A percentile compares a stretch with the other conserved stretches of the same genome.
Evolutionary conservation across 2,329 filamentous ascomycete species (phyloP).

Genomic region (Penicillium decumbens): DNA sequence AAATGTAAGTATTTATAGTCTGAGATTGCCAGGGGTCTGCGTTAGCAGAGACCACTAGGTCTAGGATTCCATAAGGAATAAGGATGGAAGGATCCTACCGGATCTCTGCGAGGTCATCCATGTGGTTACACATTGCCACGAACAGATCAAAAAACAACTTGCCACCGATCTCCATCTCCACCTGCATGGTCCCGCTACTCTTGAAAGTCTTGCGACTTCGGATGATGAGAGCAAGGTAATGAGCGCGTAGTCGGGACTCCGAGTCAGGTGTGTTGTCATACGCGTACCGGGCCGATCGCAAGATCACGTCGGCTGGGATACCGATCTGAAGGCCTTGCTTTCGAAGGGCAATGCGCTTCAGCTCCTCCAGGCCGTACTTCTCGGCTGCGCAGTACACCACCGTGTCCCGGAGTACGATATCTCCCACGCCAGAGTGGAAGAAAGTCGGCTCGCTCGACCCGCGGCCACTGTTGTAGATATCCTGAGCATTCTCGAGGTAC

Average conservation of each 20-base stretch:
- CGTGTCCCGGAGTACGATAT: constrained; percentile 82
- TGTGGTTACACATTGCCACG: constrained; percentile 96
- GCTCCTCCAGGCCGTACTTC: constrained; percentile 82
- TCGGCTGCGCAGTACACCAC: constrained; percentile 92
- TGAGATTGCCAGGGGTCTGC: not conserved
- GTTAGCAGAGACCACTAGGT: not conserved
- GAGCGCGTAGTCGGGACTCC: constrained; percentile 87
- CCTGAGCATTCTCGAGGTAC: constrained; percentile 72
- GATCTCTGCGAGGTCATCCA: constrained; percentile 90
- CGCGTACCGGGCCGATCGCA: constrained; percentile 88
- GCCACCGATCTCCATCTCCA: constrained; percentile 92
- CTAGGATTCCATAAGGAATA: constrained; percentile 10
- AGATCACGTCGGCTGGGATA: constrained; percentile 85
- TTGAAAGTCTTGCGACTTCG: constrained; percentile 96
- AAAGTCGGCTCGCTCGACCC: constrained; percentile 69
- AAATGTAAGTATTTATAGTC: constrained; percentile 17
- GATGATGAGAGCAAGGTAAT: constrained; percentile 96
- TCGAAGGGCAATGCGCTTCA: constrained; percentile 84
- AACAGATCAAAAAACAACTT: constrained; percentile 98
- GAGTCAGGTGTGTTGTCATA: constrained; percentile 92
- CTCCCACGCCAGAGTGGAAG: constrained; percentile 67
- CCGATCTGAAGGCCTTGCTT: constrained; percentile 93
- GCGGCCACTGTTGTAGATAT: constrained; percentile 53
- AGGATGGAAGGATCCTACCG: constrained; percentile 54
- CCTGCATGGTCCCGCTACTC: constrained; percentile 96